phyloP scores from a whole-genome alignment of 345 rosid species.

The Sonneratia caseolaris region DNA sequence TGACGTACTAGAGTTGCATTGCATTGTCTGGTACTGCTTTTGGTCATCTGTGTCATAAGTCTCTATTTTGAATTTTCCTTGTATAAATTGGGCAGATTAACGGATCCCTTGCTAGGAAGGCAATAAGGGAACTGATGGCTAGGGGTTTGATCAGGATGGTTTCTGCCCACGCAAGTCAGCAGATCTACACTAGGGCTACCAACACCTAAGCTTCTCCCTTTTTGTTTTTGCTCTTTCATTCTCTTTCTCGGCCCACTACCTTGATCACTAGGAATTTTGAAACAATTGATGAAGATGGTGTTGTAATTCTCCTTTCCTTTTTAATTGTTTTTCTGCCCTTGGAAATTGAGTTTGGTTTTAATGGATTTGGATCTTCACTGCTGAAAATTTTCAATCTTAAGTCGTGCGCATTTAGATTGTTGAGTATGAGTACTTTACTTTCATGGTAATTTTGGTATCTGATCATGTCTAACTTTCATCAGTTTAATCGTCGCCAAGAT shows the following conservation, averaged over 20 bases:
- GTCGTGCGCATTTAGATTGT: neutral
- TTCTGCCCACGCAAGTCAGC: conserved; percentile 70
- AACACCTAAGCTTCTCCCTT: conserved; percentile 29
- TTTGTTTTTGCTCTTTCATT: neutral
- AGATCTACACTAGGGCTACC: conserved; percentile 74
- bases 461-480: neutral
- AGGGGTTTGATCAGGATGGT: conserved; percentile 69
- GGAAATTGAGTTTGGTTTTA: neutral
- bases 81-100: conserved; percentile 28
- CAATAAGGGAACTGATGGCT: conserved; percentile 74
- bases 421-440: neutral
- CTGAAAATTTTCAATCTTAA: no score
- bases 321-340: neutral
- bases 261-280: neutral
- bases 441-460: neutral
- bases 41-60: neutral
- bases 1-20: neutral
- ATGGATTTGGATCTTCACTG: neutral
- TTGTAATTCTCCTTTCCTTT: neutral
- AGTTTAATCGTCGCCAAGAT: no score
- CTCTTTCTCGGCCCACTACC: neutral
- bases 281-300: neutral
- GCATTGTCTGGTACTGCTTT: neutral
- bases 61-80: no score
- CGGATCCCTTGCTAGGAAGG: conserved; percentile 66